phyloP scores from a whole-genome alignment of 306 rosid species.

The Phaseolus lunatus region DNA sequence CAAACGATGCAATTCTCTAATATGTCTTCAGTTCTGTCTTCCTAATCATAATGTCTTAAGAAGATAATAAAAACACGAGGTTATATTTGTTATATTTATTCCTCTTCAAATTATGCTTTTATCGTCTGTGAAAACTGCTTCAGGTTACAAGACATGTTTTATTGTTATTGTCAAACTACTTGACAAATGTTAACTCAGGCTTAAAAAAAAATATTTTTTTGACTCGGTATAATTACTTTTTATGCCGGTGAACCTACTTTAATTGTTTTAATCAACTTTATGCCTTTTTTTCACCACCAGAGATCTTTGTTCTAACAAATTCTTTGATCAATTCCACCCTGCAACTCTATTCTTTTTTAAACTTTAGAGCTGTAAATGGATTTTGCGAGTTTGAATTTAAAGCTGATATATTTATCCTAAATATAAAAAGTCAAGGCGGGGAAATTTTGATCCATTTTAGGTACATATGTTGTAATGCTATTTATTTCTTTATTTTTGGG shows the following conservation, averaged over 20 bases:
- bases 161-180: slow-evolving; percentile 23
- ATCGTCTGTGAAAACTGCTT: slow-evolving; percentile 6
- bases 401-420: not conserved
- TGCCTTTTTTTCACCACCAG: not conserved
- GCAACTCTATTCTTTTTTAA: not conserved
- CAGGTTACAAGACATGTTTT: not conserved
- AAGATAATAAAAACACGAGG: not conserved
- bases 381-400: not conserved
- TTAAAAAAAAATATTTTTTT: not conserved
- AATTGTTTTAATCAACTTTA: not conserved
- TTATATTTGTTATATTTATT: not conserved
- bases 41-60: not conserved
- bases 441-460: not conserved
- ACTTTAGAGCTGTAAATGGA: not conserved
- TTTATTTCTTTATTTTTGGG: not conserved
- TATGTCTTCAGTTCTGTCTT: not conserved
- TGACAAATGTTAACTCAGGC: not conserved
- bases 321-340: slow-evolving; percentile 10
- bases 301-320: not conserved
- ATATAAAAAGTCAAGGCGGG: not conserved
- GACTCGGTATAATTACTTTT: slow-evolving; percentile 14
- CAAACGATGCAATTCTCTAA: slow-evolving; percentile 8
- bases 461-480: not conserved
- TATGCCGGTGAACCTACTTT: not conserved
- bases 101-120: not conserved